Percentiles rank a stretch among this genome's conserved stretches.
Evolutionary conservation across 176 grass and related monocot genomes (phyloP).

Genomic region (Guadua angustifolia): DNA sequence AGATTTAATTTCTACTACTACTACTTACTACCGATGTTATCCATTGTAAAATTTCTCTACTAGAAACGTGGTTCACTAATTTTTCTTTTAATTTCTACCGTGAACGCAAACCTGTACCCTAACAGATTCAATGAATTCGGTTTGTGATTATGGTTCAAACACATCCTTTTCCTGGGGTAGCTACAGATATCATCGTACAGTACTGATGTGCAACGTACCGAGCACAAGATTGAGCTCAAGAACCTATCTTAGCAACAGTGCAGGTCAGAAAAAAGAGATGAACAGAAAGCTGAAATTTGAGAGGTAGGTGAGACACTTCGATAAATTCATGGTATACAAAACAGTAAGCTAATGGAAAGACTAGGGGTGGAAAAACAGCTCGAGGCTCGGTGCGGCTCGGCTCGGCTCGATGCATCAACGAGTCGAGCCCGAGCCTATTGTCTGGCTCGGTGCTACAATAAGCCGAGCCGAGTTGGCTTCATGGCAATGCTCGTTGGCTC

Average conservation of each 20-base stretch:
- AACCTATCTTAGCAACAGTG: neutral
- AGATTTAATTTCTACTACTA: too few species aligned
- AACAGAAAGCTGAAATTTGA: neutral
- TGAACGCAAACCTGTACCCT: too few species aligned
- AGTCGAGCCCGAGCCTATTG: too few species aligned
- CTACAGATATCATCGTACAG: neutral
- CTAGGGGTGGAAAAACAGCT: too few species aligned
- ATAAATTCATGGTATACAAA: neutral
- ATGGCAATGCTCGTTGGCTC: too few species aligned
- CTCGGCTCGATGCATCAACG: too few species aligned
- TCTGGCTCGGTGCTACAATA: too few species aligned
- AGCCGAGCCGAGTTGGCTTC: too few species aligned
- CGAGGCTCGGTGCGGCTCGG: too few species aligned
- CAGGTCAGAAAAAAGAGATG: neutral
- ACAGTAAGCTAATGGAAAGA: neutral
- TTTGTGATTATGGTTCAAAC: neutral
- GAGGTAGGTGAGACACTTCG: neutral
- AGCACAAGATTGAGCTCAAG: neutral
- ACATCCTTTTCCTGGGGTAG: neutral
- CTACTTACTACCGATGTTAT: too few species aligned
- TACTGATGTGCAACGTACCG: neutral
- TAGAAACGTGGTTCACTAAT: neutral
- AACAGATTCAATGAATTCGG: too few species aligned
- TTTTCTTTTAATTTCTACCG: too few species aligned
- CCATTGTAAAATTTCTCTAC: conserved; percentile 13